Evolutionary conservation across 2,329 filamentous ascomycete genomes (phyloP), one percentile per base, ranked within the genome.

Genomic region (Cadophora sp.): DNA sequence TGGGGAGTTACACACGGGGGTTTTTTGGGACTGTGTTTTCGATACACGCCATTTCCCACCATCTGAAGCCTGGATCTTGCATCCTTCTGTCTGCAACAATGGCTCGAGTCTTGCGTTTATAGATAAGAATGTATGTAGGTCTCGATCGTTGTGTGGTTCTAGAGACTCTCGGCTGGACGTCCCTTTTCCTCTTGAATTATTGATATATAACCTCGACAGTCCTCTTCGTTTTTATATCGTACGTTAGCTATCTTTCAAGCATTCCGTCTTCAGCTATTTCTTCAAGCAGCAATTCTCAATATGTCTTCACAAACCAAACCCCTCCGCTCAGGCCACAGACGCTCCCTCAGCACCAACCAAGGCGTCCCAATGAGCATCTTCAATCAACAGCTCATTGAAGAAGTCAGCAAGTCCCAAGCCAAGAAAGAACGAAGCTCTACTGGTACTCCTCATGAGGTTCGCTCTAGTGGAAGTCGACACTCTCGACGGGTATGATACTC

Each of bases 341-440:
- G 41, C 39, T 66, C 55, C 48, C 39, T 43, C 16, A 39, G 51
- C 27, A 59, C 43, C 22, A 51, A 30, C 16, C 50, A 59, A 63
- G 30, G 33, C 30, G 50, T 64, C 36, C 66, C 53, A 53, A 68
- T 65, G 62, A 67, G 45, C 22, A 65, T 53, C 64, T 66, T 66
- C 64, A 70, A 65, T 8, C 41, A n/a, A 47, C 48, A 66, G 43
- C 43, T 64, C 16, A 43, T 63, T 4, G 62, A 65, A 8, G 58
- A 60, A 59, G 51, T 51, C 5, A 27, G 62, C 20, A 63, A 56
- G 24, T 13, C 27, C 16, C 53, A 58, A 7, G 45, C 20, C 43
- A 33, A 36, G 1, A 51, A 55, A 14, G 59, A 59, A 5, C 33
- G 20, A 1, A 20, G 11, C 13, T 58, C 45, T 8, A 30, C 48